These are phyloP conservation scores for Skeletonema menzelii DNA, from an alignment of 108 stramenopile species.

Conservation along the genomic window DNA sequence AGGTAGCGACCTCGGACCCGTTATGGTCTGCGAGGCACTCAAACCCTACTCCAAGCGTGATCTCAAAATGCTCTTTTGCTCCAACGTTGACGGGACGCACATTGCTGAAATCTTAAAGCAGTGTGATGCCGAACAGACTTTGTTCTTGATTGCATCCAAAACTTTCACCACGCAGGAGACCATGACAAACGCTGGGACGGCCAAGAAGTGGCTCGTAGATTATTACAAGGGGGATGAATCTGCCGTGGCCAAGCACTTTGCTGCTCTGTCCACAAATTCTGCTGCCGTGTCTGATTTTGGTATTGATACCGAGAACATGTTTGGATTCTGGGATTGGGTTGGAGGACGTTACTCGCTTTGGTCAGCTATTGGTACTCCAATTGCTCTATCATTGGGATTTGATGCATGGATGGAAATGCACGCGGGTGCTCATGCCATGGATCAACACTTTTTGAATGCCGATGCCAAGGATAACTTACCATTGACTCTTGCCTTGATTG, in stretches of 20 bases:
- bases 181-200: constrained; percentile 96
- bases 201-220: constrained; percentile 89
- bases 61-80: constrained; percentile 90
- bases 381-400: constrained; percentile 56
- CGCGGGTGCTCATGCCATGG: constrained; percentile 81
- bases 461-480: constrained; percentile 74
- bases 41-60: constrained; percentile 87
- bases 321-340: constrained; percentile 87
- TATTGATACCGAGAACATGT: constrained; percentile 93
- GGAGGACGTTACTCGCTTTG: constrained; percentile 60
- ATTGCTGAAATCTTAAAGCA: constrained; percentile 87
- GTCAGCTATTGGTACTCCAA: constrained; percentile 49
- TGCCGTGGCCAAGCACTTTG: constrained; percentile 92
- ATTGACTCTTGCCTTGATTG: constrained; percentile 74
- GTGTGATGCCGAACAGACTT: constrained; percentile 86
- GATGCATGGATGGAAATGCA: constrained; percentile 60
- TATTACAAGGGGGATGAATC: constrained; percentile 65
- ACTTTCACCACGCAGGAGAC: constrained; percentile 99
- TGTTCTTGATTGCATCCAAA: constrained; percentile 94
- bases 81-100: constrained; percentile 97
- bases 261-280: constrained; percentile 81
- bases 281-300: constrained; percentile 79
- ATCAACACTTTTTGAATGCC: constrained; percentile 75
- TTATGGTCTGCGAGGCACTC: constrained; percentile 96
- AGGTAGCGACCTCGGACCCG: constrained; percentile 94